Base-by-base conservation (phyloP, 208 protist species). In the Porcisia deanei region DNA sequence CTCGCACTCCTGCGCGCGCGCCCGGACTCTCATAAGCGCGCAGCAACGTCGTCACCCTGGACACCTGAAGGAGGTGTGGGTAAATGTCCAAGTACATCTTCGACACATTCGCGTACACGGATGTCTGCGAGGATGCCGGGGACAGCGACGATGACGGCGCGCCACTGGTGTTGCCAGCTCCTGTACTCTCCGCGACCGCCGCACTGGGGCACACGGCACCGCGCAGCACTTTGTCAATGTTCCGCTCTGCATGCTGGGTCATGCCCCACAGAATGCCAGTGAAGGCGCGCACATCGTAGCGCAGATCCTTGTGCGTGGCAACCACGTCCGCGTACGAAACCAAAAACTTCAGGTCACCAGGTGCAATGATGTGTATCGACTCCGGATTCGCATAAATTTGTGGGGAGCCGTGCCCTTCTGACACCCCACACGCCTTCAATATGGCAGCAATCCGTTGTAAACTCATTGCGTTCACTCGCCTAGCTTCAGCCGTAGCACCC, bases 261-360 rank as follows among this genome's bases (percentile, higher is more conserved):
- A 92, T 90, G 41, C 85, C 87, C 88, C 91, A 95, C 41, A 95
- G 73, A 41, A 95, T 80, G 12, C 80, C 74, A 1, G 75, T 86
- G 20, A 95, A 81, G 47, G 87, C 85, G 47, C 71, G 55, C 73
- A 91, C 91, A 71, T 95, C 88, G 76, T 90, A 95, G 1, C 75
- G 72, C 22, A 95, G 57, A 45, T 75, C 67, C 68, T 61, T 65
- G 74, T 85, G 52, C n/a, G 71, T 76, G 3, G 82, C 79, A 39
- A 95, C 77, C 7, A 84, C 43, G 12, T 79, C 67, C 6, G 85
- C 85, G 79, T 92, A 55, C 34, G 77, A 59, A 7, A 82, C 60
- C 0, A 95, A 65, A 41, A 85, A 84, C 22, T 57, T 68, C 5
- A 91, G 78, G 63, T 92, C 91, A 0, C 74, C 53, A 0, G 60